Conservation (phyloP, 2,329 filamentous ascomycete genomes). For the Calonectria crousiana region DNA sequence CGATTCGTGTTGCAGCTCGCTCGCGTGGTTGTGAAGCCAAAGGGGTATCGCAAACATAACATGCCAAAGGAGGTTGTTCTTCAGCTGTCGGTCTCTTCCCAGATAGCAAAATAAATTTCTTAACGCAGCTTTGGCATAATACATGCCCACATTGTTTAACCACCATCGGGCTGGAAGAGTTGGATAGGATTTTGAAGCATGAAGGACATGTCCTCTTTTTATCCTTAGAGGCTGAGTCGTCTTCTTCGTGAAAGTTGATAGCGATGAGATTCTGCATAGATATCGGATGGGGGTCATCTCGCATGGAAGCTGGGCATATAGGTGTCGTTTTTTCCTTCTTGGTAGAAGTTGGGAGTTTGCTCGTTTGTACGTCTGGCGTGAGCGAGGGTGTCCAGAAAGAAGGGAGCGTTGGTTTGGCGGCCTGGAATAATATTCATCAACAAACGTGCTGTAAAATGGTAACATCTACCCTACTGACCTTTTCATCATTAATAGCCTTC, state of each 20-base stretch:
- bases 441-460: neutral
- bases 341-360: constrained; percentile 65
- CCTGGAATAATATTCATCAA: constrained; percentile 50
- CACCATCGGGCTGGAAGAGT: constrained; percentile 84
- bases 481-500: constrained; percentile 79
- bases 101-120: constrained; percentile 80
- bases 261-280: constrained; percentile 83
- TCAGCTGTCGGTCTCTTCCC: constrained; percentile 55
- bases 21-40: constrained; percentile 66
- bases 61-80: constrained; percentile 63
- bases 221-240: constrained; percentile 59
- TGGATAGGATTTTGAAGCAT: constrained; percentile 85
- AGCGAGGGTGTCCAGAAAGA: constrained; percentile 95
- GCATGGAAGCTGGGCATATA: constrained; percentile 80
- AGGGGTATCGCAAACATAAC: constrained; percentile 89
- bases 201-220: constrained; percentile 76
- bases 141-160: constrained; percentile 94
- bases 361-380: constrained; percentile 68
- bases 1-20: constrained; percentile 61
- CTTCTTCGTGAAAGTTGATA: constrained; percentile 82
- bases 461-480: constrained; percentile 56
- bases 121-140: constrained; percentile 85
- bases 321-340: constrained; percentile 76
- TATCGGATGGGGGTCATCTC: constrained; percentile 76
- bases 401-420: constrained; percentile 76